Conservation (phyloP, 306 rosid genomes). For the barrel medic (Medicago truncatula) region MtrunA17r5.0-ANR NC_053044.1:45062001-45062500, state of each 20-base stretch:
- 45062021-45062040: too few relatives aligned
- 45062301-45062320: background rate
- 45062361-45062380: constrained; percentile 71
- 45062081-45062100: background rate
- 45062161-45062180: background rate
- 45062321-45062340: background rate
- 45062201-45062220: too few relatives aligned
- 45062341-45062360: constrained; percentile 32
- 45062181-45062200: background rate
- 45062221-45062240: background rate
- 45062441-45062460: constrained; percentile 3
- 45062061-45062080: background rate
- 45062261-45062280: too few relatives aligned
- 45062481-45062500: background rate
- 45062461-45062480: background rate
- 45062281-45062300: background rate
- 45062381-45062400: constrained; percentile 75
- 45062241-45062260: too few relatives aligned
- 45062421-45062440: constrained; percentile 3
- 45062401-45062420: constrained; percentile 87
- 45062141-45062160: background rate
- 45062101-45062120: too few relatives aligned
- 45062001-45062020: too few relatives aligned
- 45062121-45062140: background rate
- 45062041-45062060: too few relatives aligned